Base-by-base conservation (phyloP, 768 basidiomycete genomes). In the Boletus reticuloceps region DNA sequence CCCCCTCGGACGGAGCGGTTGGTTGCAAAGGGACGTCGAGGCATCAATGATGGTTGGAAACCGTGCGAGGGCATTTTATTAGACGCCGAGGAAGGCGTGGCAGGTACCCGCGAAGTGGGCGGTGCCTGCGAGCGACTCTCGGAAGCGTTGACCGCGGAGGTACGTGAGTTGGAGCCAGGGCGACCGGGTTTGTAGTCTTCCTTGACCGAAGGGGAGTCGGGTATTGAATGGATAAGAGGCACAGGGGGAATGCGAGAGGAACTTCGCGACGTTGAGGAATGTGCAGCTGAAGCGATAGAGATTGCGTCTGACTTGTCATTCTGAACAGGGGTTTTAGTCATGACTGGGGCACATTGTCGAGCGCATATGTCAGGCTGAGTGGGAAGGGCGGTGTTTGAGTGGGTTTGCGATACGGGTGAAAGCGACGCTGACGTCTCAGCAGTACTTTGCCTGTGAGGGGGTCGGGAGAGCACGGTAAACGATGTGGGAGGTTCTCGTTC, bases 401-500 rank as follows among this genome's bases (percentile, higher is more conserved):
- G 44, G 1, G 39, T n/a, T 43, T 59, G 58, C 12, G 58, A 57
- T 10, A 37, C n/a, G 0, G 58, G 42, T 8, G 69, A 59, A 25
- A 56, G 38, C 12, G 60, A 59, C 2, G 22, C 6, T 9, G 49
- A 55, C 10, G 54, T 51, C 19, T 66, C 71, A 8, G 45, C 49
- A 1, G 44, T 60, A 14, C 69, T 72, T 9, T 62, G 74, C 48
- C 67, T 65, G 29, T 80, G 66, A 46, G 76, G 72, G 20, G 84
- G 84, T 20, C 85, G 71, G 19, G 84, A 85, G 3, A 81, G 83
- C 44, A 86, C 85, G 55, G 81, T 82, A 62, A 86, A 86, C 27
- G 83, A 74, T 8, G 82, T 78, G 11, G 77, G 77, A 5, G 83
- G 80, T 45, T 79, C 71, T 32, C 82, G 77, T 62, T 78, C 74